Percentiles rank a stretch among this genome's conserved stretches.
phyloP scores from a whole-genome alignment of 2,329 filamentous ascomycete genomes.

The Rutstroemia sp. region DNA sequence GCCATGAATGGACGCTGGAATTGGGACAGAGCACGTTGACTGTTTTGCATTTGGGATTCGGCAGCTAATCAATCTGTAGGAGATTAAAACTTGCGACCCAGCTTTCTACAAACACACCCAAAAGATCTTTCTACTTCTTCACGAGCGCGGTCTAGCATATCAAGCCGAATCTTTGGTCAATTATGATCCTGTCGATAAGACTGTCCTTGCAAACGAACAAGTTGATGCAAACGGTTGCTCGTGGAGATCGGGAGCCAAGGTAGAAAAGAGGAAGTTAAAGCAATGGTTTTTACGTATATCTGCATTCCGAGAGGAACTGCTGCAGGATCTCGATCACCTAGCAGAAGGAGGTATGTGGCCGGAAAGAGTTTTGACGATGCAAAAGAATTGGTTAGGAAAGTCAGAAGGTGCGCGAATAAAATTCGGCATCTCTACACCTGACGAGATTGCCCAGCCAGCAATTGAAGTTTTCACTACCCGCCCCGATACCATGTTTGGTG shows the following conservation, averaged over 20 bases:
- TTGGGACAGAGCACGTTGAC: slow-evolving; percentile 64
- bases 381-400: slow-evolving; percentile 81
- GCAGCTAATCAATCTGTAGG: slow-evolving; percentile 41
- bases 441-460: slow-evolving; percentile 15
- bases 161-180: slow-evolving; percentile 80
- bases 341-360: slow-evolving; percentile 64
- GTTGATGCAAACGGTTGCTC: slow-evolving; percentile 80
- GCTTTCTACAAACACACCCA: slow-evolving; percentile 88
- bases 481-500: slow-evolving; percentile 79
- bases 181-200: slow-evolving; percentile 84
- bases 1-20: slow-evolving; percentile 77
- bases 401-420: slow-evolving; percentile 66
- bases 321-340: slow-evolving; percentile 63
- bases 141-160: slow-evolving; percentile 69
- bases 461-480: slow-evolving; percentile 78
- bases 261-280: slow-evolving; percentile 70
- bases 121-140: slow-evolving; percentile 71
- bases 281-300: slow-evolving; percentile 92
- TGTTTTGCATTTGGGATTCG: not conserved
- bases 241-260: slow-evolving; percentile 80
- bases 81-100: slow-evolving; percentile 77
- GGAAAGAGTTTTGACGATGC: slow-evolving; percentile 73
- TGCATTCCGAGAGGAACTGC: slow-evolving; percentile 63
- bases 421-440: slow-evolving; percentile 50
- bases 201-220: slow-evolving; percentile 87